A percentile compares a stretch with the other conserved stretches of the same genome.
phyloP scores from a whole-genome alignment of 2,329 filamentous ascomycete genomes.

The Dactylonectria macrodidyma region DNA sequence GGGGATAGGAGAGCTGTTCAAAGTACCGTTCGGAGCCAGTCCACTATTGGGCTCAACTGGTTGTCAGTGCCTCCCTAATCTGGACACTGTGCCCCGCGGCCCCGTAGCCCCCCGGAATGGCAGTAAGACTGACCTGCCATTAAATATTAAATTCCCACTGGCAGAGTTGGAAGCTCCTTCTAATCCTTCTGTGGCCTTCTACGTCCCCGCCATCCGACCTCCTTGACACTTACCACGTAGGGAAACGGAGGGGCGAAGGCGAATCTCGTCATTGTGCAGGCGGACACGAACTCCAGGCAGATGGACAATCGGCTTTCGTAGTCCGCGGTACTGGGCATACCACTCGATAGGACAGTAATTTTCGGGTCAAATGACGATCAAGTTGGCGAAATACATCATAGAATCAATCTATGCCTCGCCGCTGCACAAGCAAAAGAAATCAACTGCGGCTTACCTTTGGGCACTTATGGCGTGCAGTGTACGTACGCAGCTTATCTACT shows the following conservation, averaged over 20 bases:
- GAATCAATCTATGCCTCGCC: not conserved
- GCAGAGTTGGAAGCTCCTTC: not conserved
- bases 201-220: not conserved
- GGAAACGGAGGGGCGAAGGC: constrained; percentile 18
- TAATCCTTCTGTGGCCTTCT: constrained; percentile 9
- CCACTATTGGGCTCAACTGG: constrained; percentile 8
- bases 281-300: constrained; percentile 15
- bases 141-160: not conserved
- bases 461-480: not conserved
- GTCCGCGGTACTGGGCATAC: not conserved
- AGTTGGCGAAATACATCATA: too few species aligned
- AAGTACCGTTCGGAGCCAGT: not conserved
- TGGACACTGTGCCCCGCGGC: constrained; percentile 24
- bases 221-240: not conserved
- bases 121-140: not conserved
- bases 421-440: not conserved
- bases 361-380: too few species aligned
- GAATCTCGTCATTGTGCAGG: constrained; percentile 14
- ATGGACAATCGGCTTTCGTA: not conserved
- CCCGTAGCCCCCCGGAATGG: not conserved
- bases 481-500: not conserved
- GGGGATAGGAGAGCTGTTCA: constrained; percentile 3
- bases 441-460: not conserved
- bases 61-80: constrained; percentile 19
- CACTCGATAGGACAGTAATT: too few species aligned